phyloP scores from a whole-genome alignment of 306 rosid genomes.

The Cajanus cajan region DNA sequence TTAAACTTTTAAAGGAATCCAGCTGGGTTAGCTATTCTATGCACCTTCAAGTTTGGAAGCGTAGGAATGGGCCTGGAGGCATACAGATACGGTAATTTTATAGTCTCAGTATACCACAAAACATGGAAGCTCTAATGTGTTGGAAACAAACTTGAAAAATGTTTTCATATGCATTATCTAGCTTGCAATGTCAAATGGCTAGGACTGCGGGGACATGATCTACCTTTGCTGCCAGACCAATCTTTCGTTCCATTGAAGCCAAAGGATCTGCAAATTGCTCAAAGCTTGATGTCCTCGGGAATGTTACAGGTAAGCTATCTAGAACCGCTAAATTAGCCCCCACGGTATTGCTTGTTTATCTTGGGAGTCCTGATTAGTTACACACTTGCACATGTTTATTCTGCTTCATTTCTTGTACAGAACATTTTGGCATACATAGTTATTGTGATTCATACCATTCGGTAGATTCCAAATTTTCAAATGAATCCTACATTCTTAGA shows the following conservation, averaged over 20 bases:
- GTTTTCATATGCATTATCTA: conserved; percentile 30
- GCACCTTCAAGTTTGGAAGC: conserved; percentile 89
- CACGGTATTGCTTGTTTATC: background rate
- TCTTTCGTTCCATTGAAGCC: conserved; percentile 68
- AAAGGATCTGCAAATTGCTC: conserved; percentile 74
- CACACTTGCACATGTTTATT: background rate
- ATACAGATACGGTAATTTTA: conserved; percentile 69
- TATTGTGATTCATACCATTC: conserved; percentile 12
- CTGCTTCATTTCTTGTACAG: conserved; percentile 1
- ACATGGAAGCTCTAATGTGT: background rate
- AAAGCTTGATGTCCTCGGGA: conserved; percentile 75
- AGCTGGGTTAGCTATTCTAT: conserved; percentile 86
- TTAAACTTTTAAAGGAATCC: conserved; percentile 68
- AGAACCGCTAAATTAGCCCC: background rate
- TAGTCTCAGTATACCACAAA: background rate
- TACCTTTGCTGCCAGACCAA: conserved; percentile 56
- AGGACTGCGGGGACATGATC: conserved; percentile 74
- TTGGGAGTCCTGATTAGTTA: background rate
- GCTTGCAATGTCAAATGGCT: conserved; percentile 92
- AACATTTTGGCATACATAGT: background rate
- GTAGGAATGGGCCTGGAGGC: conserved; percentile 93
- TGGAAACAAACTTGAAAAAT: background rate
- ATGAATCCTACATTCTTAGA: conserved; percentile 12
- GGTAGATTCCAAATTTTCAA: conserved; percentile 1
- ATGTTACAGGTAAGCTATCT: conserved; percentile 56